Base-by-base conservation (phyloP, 768 basidiomycete species). In the Inosperma sp. region DNA sequence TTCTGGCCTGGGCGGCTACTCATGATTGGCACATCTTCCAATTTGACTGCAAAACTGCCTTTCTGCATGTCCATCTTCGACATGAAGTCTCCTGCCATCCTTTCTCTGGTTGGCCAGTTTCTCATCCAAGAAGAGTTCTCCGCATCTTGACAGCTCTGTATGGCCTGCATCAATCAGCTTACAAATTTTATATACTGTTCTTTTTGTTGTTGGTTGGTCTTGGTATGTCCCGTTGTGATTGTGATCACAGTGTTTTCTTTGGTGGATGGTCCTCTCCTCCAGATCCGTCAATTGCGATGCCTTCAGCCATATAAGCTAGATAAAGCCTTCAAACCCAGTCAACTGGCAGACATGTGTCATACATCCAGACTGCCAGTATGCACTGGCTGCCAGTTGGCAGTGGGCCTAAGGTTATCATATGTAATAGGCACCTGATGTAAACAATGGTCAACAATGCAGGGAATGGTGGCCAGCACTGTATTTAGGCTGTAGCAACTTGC, bases 81-180 rank as follows among this genome's bases (percentile, higher is more conserved):
- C 41, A 56, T 51, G 39, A 47, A 16, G 45, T 64, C 2, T 65
- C 54, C 23, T 37, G 48, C 16, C 54, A 48, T 7, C 59, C 63
- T 34, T 57, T 61, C 26, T 56, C 56, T 22, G 56, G 59, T 6
- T 63, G 55, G 47, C 61, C 63, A 0, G 53, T 56, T 2, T 10
- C 16, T 16, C 48, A 58, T 39, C 37, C 56, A 3, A 3, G 17
- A 1, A 34, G 34, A 5, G 58, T 66, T 2, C 43, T 59, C 9
- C 52, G 45, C 3, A 25, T 65, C 1, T n/a, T 56, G 23, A 54
- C 57, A 9, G 59, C 64, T 0, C 46, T 74, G 2, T 74, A 74
- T 57, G 70, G 73, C 2, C 59, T 73, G 3, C 55, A 60, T 3
- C 71, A 72, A 49, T 62, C 71, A 0, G 56, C 56, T 0, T 59